Percentiles rank a stretch among this genome's conserved stretches.
Conservation (phyloP, 352 stramenopile species). For the Phytophthora ohioensis region DNA sequence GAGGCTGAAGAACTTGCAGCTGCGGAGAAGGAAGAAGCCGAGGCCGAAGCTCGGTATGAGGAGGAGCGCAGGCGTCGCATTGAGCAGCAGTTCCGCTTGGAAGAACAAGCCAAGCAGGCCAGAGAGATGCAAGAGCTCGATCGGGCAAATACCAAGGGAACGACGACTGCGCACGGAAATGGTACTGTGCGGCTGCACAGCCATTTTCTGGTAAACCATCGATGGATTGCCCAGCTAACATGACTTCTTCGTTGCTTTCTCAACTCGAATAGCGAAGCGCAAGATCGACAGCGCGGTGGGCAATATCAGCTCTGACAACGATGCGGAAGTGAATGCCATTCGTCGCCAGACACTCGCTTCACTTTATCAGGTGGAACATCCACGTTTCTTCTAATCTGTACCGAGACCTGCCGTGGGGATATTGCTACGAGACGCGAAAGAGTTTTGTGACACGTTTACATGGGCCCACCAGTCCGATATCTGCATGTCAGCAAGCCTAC, state of each 20-base stretch:
- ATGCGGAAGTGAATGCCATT: constrained; percentile 57
- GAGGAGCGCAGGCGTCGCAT: constrained; percentile 55
- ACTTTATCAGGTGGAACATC: constrained; percentile 80
- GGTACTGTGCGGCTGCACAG: constrained; percentile 33
- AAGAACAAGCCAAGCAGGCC: constrained; percentile 70
- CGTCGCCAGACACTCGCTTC: constrained; percentile 66
- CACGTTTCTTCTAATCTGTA: constrained; percentile 46
- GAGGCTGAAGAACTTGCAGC: constrained; percentile 50
- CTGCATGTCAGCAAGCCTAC: constrained; percentile 24
- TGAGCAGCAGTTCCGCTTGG: constrained; percentile 72
- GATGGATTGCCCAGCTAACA: neutral
- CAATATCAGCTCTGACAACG: constrained; percentile 26
- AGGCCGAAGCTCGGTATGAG: constrained; percentile 44
- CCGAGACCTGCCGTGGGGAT: constrained; percentile 9
- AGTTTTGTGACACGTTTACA: constrained; percentile 25
- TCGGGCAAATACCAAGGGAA: constrained; percentile 22
- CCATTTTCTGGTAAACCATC: neutral
- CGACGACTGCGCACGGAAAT: constrained; percentile 21
- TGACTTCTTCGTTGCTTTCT: neutral
- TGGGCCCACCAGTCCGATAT: constrained; percentile 18
- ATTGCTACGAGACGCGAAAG: constrained; percentile 10
- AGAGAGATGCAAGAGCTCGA: constrained; percentile 57
- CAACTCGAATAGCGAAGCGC: constrained; percentile 48
- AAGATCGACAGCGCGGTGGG: constrained; percentile 46
- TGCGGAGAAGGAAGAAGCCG: constrained; percentile 50